Conservation (phyloP, 2,329 filamentous ascomycete genomes). For the Fusarium aywerte region DNA sequence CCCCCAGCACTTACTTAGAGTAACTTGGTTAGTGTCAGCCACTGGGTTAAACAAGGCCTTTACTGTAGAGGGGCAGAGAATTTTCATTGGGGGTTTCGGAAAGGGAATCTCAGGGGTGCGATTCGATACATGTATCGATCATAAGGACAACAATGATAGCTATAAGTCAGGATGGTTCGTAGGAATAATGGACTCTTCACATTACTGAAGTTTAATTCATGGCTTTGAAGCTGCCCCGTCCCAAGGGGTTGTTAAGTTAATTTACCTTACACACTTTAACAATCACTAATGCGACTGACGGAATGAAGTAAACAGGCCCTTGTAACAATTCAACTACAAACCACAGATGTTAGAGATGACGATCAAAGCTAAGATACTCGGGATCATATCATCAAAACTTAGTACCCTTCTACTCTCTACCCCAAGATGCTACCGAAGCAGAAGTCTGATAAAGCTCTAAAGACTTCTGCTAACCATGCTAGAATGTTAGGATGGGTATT, state of each 20-base stretch:
- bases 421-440: not conserved
- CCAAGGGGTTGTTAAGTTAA: too few species aligned
- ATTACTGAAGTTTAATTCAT: slow-evolving; percentile 1
- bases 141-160: too few species aligned
- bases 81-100: slow-evolving; percentile 6
- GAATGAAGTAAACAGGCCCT: not conserved
- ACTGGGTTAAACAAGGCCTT: not conserved
- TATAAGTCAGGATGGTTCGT: not conserved
- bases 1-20: slow-evolving; percentile 1
- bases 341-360: not conserved
- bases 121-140: not conserved
- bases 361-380: not conserved
- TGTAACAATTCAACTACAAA: not conserved
- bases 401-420: not conserved
- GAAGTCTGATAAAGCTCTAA: not conserved
- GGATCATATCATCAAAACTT: not conserved
- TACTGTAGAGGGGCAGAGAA: not conserved
- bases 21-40: slow-evolving; percentile 13
- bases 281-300: not conserved
- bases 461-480: not conserved
- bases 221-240: not conserved
- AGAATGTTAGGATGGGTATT: not conserved
- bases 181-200: not conserved
- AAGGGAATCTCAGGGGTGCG: slow-evolving; percentile 2
- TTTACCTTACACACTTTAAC: not conserved